A percentile compares a stretch with the other conserved stretches of the same genome.
These are phyloP conservation scores for Chlamydomonas urium DNA, from an alignment of 139 green algal species.

Conservation along the genomic window DNA sequence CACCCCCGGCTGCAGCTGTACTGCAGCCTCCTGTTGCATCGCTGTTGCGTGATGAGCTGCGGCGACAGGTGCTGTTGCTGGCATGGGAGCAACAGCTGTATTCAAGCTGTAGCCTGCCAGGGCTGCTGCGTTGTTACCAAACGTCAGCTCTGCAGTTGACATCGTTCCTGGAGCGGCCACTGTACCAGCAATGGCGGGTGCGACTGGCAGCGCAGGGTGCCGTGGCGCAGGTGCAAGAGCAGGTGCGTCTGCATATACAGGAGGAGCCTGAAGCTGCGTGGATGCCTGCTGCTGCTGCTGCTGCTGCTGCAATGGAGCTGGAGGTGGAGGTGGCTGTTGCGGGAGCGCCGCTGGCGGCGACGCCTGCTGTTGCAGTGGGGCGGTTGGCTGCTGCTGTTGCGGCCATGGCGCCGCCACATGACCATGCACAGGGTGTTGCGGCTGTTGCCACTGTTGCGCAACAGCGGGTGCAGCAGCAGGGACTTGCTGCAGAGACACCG, in stretches of 20 bases:
- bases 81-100: not conserved
- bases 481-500: no score
- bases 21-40: constrained; percentile 2
- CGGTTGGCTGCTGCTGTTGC: not conserved
- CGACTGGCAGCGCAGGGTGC: not conserved
- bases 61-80: constrained; percentile 2
- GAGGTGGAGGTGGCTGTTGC: no score
- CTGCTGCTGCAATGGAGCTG: no score
- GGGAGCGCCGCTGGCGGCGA: no score
- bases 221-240: not conserved
- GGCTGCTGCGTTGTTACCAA: not conserved
- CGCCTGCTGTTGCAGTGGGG: not conserved
- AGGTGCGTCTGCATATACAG: not conserved
- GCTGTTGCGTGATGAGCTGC: not conserved
- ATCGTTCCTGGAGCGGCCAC: not conserved
- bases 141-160: not conserved
- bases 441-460: not conserved
- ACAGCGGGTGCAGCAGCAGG: not conserved
- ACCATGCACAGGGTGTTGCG: not conserved
- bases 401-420: no score
- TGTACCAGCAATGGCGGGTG: not conserved
- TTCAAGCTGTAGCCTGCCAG: not conserved
- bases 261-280: no score
- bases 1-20: constrained; percentile 7
- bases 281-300: no score